A percentile compares a stretch with the other conserved stretches of the same genome.
phyloP scores from a whole-genome alignment of 139 green algal species.

The Chlamydomonas sp. region DNA sequence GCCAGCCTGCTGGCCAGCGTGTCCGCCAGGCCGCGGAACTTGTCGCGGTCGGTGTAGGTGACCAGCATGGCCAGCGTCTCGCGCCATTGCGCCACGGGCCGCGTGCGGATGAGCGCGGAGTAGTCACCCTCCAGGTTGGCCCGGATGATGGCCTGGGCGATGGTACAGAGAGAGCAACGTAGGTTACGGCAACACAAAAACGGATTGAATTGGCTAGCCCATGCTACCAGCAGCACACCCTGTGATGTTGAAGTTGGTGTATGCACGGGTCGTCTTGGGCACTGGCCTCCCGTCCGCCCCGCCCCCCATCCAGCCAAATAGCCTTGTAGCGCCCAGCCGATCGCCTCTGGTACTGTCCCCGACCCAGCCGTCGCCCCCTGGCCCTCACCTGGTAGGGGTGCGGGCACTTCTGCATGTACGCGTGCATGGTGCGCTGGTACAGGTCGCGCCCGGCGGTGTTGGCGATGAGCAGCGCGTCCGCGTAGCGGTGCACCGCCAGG shows the following conservation, averaged over 20 bases:
- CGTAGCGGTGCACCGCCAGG: slow-evolving; percentile 82
- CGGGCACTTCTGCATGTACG: slow-evolving; percentile 83
- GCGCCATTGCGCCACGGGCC: slow-evolving; percentile 84
- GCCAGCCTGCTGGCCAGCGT: slow-evolving; percentile 75
- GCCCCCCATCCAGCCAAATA: background rate
- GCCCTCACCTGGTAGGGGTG: slow-evolving; percentile 75
- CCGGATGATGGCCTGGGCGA: slow-evolving; percentile 52
- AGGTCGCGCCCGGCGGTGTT: slow-evolving; percentile 66
- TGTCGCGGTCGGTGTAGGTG: slow-evolving; percentile 77
- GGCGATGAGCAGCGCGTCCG: slow-evolving; percentile 95
- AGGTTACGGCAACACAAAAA: background rate
- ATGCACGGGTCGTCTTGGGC: too few relatives aligned
- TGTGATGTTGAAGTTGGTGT: too few relatives aligned
- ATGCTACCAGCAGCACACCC: background rate
- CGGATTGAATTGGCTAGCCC: background rate
- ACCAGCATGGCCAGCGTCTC: slow-evolving; percentile 96
- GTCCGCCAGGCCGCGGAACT: slow-evolving; percentile 66
- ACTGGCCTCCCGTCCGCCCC: too few relatives aligned
- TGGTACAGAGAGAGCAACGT: background rate
- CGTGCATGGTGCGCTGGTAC: slow-evolving; percentile 69
- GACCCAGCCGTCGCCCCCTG: background rate
- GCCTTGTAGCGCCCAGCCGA: background rate
- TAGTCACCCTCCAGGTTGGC: slow-evolving; percentile 80
- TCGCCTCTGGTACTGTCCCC: background rate
- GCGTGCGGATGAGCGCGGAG: slow-evolving; percentile 77